A percentile compares a stretch with the other conserved stretches of the same genome.
Conservation (phyloP, 176 grass and related monocot species). For the Elymus sibiricus region DNA sequence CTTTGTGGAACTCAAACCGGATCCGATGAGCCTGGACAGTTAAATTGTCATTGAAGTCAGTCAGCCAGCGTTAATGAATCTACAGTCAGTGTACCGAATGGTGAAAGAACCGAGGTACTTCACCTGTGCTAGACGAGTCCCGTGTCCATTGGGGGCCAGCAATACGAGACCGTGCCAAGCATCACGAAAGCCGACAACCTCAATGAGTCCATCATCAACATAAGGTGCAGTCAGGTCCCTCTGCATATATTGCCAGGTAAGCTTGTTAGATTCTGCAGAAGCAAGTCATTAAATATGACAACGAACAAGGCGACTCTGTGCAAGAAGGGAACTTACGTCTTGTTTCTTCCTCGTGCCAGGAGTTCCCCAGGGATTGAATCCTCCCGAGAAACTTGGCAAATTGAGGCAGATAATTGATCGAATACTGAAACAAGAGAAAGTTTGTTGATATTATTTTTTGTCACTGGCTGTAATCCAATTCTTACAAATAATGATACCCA, state of each 20-base stretch:
- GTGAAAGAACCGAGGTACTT: not conserved
- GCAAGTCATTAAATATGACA: not conserved
- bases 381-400: constrained; percentile 80
- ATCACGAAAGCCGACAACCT: constrained; percentile 91
- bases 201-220: constrained; percentile 76
- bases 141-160: constrained; percentile 84
- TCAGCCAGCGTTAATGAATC: not conserved
- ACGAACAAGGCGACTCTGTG: not conserved
- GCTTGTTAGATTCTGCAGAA: not conserved
- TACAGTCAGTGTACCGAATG: not conserved
- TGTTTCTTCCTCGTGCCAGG: constrained; percentile 41
- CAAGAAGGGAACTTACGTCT: constrained; percentile 46
- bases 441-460: not conserved
- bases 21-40: constrained; percentile 55
- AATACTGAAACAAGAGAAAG: constrained; percentile 42
- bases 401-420: constrained; percentile 75
- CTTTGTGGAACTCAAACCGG: constrained; percentile 88
- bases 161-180: constrained; percentile 89
- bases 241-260: constrained; percentile 46
- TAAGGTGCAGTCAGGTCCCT: constrained; percentile 70
- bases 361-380: constrained; percentile 80
- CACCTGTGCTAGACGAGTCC: constrained; percentile 93
- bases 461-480: not conserved
- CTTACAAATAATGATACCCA: not conserved
- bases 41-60: not conserved